These are phyloP conservation scores for Xylaria scruposa DNA, from an alignment of 495 filamentous ascomycete species.

Conservation along the genomic window DNA sequence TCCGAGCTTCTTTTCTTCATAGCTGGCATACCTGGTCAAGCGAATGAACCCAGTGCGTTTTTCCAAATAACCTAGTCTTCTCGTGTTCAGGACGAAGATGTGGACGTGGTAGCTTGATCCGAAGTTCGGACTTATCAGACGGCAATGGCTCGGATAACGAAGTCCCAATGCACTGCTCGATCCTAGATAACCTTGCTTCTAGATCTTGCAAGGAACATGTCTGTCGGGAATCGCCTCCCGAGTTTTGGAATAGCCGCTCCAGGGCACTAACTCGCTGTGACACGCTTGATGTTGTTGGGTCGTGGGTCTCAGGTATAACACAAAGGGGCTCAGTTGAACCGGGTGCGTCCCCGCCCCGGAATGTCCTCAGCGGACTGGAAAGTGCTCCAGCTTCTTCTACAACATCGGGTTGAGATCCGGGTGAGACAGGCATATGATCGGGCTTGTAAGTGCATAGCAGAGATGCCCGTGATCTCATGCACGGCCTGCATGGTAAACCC, in stretches of 20 bases:
- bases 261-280: conserved; percentile 3
- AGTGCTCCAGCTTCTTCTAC: conserved; percentile 2
- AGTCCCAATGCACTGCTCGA: conserved; percentile 10
- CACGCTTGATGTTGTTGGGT: conserved; percentile 10
- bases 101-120: conserved; percentile 20
- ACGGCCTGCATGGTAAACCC: conserved; percentile 17
- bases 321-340: neutral
- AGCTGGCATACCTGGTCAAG: conserved; percentile 15
- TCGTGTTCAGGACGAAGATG: conserved; percentile 22
- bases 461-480: conserved; percentile 18
- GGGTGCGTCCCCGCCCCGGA: neutral
- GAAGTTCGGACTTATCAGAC: conserved; percentile 3
- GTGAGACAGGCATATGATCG: neutral
- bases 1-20: neutral
- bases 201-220: neutral
- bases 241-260: neutral
- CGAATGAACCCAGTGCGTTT: conserved; percentile 21
- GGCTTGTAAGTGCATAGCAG: conserved; percentile 17
- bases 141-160: neutral
- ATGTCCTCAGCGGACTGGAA: neutral
- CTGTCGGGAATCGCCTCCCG: neutral
- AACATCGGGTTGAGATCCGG: neutral
- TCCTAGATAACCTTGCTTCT: conserved; percentile 15
- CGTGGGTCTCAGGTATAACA: neutral
- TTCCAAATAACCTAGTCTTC: conserved; percentile 21